Evolutionary conservation across 805 yeast species (phyloP).

Genomic region (Lipomyces chichibuensis): DNA sequence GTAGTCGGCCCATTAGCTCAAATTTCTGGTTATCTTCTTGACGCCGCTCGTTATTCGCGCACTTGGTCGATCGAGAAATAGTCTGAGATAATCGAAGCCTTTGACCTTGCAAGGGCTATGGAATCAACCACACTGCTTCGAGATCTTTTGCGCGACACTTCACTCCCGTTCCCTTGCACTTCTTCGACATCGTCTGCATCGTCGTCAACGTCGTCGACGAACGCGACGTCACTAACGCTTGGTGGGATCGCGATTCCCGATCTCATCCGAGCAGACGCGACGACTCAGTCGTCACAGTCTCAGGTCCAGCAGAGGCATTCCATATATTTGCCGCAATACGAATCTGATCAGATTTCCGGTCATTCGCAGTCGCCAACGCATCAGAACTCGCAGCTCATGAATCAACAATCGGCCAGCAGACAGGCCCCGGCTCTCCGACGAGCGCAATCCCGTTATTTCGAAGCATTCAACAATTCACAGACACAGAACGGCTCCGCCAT

Average conservation of each 20-base stretch:
- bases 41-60: not conserved
- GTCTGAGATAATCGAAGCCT: not conserved
- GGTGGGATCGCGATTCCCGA: slow-evolving; percentile 4
- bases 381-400: slow-evolving; percentile 1
- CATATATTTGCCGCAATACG: not conserved
- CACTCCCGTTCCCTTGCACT: not conserved
- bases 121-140: slow-evolving; percentile 7
- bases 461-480: slow-evolving; percentile 7
- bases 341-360: not conserved
- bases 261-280: not conserved
- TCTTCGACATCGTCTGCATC: slow-evolving; percentile 10
- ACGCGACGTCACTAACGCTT: slow-evolving; percentile 3
- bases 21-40: not conserved
- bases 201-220: slow-evolving; percentile 2
- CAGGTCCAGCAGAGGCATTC: slow-evolving; percentile 5
- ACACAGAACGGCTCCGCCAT: not conserved
- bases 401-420: slow-evolving; percentile 4
- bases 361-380: not conserved
- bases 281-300: not conserved
- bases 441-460: slow-evolving; percentile 31
- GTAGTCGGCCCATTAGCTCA: not conserved
- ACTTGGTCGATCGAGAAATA: not conserved
- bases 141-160: slow-evolving; percentile 10
- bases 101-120: not conserved
- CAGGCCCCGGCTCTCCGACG: slow-evolving; percentile 12